phyloP scores from a whole-genome alignment of 257 asterid genomes.

The Oldenlandia corymbosa region DNA sequence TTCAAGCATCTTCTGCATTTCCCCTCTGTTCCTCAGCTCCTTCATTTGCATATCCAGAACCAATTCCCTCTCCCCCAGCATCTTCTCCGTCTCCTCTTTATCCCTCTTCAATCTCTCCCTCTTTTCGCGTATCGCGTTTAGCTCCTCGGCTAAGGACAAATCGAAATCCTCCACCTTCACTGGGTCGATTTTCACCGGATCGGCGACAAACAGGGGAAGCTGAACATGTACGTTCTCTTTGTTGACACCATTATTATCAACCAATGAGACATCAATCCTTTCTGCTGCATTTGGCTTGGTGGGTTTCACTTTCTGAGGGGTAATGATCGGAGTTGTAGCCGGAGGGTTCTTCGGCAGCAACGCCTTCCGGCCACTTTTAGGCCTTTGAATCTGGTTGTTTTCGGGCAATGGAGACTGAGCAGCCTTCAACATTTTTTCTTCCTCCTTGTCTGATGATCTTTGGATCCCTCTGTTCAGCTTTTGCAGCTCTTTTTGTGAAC shows the following conservation, averaged over 20 bases:
- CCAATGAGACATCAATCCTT: slow-evolving; percentile 15
- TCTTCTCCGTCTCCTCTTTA: slow-evolving; percentile 43
- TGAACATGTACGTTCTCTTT: slow-evolving; percentile 45
- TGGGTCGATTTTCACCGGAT: slow-evolving; percentile 12
- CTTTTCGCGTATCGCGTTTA: slow-evolving; percentile 52
- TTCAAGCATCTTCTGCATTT: slow-evolving; percentile 68
- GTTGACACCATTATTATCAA: slow-evolving; percentile 35
- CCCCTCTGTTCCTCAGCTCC: slow-evolving; percentile 51
- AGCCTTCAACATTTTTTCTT: slow-evolving; percentile 9
- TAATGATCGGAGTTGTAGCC: slow-evolving; percentile 13
- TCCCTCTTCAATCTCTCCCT: slow-evolving; percentile 56
- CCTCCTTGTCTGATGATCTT: neutral
- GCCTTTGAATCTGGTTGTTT: slow-evolving; percentile 18
- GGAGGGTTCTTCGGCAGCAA: slow-evolving; percentile 44
- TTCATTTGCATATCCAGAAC: slow-evolving; percentile 54
- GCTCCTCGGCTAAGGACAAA: slow-evolving; percentile 70
- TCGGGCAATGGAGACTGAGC: slow-evolving; percentile 17
- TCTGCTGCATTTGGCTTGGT: slow-evolving; percentile 7
- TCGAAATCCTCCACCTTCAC: slow-evolving; percentile 28
- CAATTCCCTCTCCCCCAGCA: slow-evolving; percentile 39
- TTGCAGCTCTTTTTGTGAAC: neutral
- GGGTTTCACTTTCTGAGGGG: slow-evolving; percentile 12
- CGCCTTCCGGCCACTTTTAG: slow-evolving; percentile 33
- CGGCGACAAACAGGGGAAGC: slow-evolving; percentile 26
- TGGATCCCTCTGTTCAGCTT: neutral